Percentiles rank a stretch among this genome's conserved stretches.
Evolutionary conservation across 305 asterid species (phyloP).

Genomic region (Striga hermonthica): DNA sequence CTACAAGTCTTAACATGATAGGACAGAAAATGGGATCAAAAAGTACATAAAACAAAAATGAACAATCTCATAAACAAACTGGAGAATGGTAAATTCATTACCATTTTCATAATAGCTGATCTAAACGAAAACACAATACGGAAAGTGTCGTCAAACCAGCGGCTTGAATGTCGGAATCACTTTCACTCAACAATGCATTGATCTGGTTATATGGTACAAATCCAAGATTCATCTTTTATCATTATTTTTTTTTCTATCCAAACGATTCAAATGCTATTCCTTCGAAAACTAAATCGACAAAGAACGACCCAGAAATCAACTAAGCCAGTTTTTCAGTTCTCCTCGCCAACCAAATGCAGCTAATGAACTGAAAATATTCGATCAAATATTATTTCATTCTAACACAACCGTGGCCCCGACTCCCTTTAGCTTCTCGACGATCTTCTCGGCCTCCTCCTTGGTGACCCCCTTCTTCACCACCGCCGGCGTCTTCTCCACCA

Average conservation of each 20-base stretch:
- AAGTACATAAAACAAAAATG: too few relatives aligned
- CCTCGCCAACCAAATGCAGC: slow-evolving; percentile 21
- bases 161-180: too few relatives aligned
- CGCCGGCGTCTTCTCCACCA: slow-evolving; percentile 73
- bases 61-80: too few relatives aligned
- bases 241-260: too few relatives aligned
- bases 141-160: too few relatives aligned
- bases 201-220: too few relatives aligned
- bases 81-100: too few relatives aligned
- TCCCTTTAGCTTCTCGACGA: slow-evolving; percentile 64
- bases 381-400: slow-evolving; percentile 41
- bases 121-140: too few relatives aligned
- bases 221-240: slow-evolving; percentile 18
- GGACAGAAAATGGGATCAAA: too few relatives aligned
- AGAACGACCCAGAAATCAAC: not conserved
- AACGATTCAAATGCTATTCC: not conserved
- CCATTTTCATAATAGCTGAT: too few relatives aligned
- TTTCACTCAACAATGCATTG: too few relatives aligned
- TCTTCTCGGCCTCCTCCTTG: slow-evolving; percentile 70
- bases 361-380: not conserved
- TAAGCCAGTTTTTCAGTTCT: slow-evolving; percentile 20
- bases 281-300: not conserved
- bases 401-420: slow-evolving; percentile 68
- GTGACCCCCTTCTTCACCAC: slow-evolving; percentile 69
- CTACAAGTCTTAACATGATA: too few relatives aligned